Base-by-base conservation (phyloP, 2,329 filamentous ascomycete genomes). In the Aspergillus fumigatiaffinis region DNA sequence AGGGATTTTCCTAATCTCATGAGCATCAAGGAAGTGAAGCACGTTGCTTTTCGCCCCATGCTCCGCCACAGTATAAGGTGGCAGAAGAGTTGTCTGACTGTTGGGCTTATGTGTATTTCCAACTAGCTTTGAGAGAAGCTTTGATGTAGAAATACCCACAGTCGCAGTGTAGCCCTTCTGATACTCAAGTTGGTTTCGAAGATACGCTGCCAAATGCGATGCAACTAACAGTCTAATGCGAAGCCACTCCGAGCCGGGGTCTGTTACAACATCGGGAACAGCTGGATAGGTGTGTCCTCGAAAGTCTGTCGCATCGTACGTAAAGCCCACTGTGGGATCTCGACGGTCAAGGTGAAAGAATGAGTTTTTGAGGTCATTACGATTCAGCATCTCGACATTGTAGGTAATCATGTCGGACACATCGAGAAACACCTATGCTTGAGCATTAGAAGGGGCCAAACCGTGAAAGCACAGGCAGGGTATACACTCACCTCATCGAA, bases 371-470 rank as follows among this genome's bases (percentile, higher is more conserved):
- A 92, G 75, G 57, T 87, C 80, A 66, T 87, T 79, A 21, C 65
- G 74, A 69, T 93, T 95, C 49, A 97, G 74, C 26, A 91, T 79
- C 20, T 80, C 80, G 52, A 87, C 66, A 69, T 97, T 97, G 78
- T 92, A 95, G 47, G 89, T 84, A 55, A 97, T 79, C 63, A 97
- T 86, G 62, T 96, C 90, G 8, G 91, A 93, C 47, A 93, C 89
- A 68, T 97, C 91, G 75, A 90, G 74, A 68, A 87, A 90, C 3
- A 87, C 79, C 81, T 84, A 63, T 42, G 55, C 50, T 57, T 23
- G 12, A 54, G 23, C 49, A 49, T 54, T 41, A 48, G 47, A 29
- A 28, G 7, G 7, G 12, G 20, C 17, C 23, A 20, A 23, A 35
- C n/a, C 32, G 44, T 25, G 20, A 8, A 32, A 12, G 47, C 9